A percentile compares a stretch with the other conserved stretches of the same genome.
Conservation (phyloP, 2,329 filamentous ascomycete species). For the Trichoderma simmonsii region DNA sequence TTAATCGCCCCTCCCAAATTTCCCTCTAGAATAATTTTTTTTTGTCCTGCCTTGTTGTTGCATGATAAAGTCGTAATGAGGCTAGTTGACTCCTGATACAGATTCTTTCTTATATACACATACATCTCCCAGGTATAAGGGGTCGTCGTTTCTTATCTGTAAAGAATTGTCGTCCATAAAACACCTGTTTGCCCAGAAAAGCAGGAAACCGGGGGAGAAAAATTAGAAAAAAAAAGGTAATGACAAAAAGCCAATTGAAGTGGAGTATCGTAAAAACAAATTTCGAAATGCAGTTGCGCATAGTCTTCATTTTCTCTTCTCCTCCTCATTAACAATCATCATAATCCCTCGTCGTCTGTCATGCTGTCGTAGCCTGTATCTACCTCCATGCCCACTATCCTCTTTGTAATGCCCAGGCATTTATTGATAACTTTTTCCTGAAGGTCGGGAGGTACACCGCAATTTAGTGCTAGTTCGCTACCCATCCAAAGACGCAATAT, state of each 20-base stretch:
- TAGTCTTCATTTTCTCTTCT: not conserved
- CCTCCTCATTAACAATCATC: not conserved
- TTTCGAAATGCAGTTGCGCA: not conserved
- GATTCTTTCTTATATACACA: constrained; percentile 14
- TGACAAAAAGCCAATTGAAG: not conserved
- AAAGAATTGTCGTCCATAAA: not conserved
- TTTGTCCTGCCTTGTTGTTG: constrained; percentile 8
- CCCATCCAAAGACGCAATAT: constrained; percentile 61
- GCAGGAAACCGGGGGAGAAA: not conserved
- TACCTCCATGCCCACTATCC: constrained; percentile 56
- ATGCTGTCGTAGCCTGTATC: constrained; percentile 60
- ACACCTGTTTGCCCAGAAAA: not conserved
- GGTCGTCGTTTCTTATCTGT: not conserved
- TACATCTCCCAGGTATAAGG: not conserved
- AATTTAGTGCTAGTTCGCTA: constrained; percentile 47
- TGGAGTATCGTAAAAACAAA: constrained; percentile 8
- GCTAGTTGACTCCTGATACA: constrained; percentile 4
- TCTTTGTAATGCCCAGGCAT: constrained; percentile 55
- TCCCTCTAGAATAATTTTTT: constrained; percentile 11
- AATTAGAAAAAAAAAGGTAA: not conserved
- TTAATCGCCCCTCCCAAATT: not conserved
- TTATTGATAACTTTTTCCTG: constrained; percentile 53
- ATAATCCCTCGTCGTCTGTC: constrained; percentile 44
- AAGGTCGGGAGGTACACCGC: constrained; percentile 49
- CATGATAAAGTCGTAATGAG: constrained; percentile 12